Evolutionary conservation across 805 yeast genomes (phyloP).

Genomic region (Starmerella riodocensis): DNA sequence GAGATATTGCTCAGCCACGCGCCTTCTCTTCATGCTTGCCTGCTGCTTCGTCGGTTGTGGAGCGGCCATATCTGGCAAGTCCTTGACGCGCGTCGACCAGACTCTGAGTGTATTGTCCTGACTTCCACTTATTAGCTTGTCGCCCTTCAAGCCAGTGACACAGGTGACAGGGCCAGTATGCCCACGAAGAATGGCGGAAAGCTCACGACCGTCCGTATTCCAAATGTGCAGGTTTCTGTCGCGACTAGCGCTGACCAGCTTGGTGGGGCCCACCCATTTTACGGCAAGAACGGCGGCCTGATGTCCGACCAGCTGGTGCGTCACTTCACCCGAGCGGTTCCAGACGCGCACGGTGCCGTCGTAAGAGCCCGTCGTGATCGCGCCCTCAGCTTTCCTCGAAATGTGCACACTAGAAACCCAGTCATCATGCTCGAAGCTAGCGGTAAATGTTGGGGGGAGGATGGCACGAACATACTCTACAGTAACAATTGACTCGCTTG

Average conservation of each 20-base stretch:
- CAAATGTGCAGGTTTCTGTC: slow-evolving; percentile 83
- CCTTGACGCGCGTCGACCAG: slow-evolving; percentile 82
- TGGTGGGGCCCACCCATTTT: slow-evolving; percentile 59
- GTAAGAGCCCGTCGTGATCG: slow-evolving; percentile 76
- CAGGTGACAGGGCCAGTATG: slow-evolving; percentile 80
- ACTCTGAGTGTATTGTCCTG: slow-evolving; percentile 67
- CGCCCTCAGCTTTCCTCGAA: slow-evolving; percentile 30
- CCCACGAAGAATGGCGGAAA: slow-evolving; percentile 76
- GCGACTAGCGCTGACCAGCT: slow-evolving; percentile 74
- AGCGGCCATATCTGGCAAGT: slow-evolving; percentile 46
- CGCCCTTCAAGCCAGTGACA: slow-evolving; percentile 36
- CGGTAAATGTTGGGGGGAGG: slow-evolving; percentile 83
- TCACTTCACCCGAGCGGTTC: slow-evolving; percentile 67
- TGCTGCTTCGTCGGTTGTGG: slow-evolving; percentile 36
- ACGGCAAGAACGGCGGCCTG: slow-evolving; percentile 76
- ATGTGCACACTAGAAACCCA: slow-evolving; percentile 77
- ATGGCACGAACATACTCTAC: slow-evolving; percentile 87
- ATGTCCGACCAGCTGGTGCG: slow-evolving; percentile 75
- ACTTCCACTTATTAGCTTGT: slow-evolving; percentile 62
- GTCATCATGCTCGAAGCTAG: slow-evolving; percentile 82
- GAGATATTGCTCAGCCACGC: slow-evolving; percentile 56
- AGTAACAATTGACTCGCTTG: slow-evolving; percentile 64
- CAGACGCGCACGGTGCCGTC: slow-evolving; percentile 91
- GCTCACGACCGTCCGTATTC: slow-evolving; percentile 40
- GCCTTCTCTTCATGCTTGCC: slow-evolving; percentile 79